A percentile compares a stretch with the other conserved stretches of the same genome.
Conservation (phyloP, 768 basidiomycete genomes). For the Austroboletus festivus region DNA sequence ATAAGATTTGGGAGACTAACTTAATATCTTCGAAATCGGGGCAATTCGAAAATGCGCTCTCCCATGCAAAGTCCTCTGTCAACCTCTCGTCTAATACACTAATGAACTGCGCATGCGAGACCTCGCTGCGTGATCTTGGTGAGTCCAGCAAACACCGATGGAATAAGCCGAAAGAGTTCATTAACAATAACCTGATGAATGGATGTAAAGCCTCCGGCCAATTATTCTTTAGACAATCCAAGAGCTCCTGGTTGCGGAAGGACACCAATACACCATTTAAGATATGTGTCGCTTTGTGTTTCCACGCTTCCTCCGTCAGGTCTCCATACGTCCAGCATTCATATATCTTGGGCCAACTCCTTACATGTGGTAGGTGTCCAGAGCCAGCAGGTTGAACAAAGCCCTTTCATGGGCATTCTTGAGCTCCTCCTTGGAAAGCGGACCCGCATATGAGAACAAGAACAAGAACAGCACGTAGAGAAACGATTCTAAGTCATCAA, state of each 20-base stretch:
- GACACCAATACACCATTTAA: background rate
- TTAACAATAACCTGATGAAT: background rate
- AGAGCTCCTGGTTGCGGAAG: background rate
- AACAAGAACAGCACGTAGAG: slow-evolving; percentile 15
- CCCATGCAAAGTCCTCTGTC: background rate
- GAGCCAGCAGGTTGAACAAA: slow-evolving; percentile 2
- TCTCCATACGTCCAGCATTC: background rate
- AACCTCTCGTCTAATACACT: slow-evolving; percentile 3
- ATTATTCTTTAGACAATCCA: background rate
- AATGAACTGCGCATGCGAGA: slow-evolving; percentile 2
- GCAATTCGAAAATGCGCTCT: background rate
- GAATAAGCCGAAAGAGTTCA: background rate
- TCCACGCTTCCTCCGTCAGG: background rate
- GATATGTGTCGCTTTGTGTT: background rate
- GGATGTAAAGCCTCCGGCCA: background rate
- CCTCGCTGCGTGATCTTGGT: background rate
- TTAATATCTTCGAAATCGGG: background rate
- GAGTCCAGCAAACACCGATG: background rate
- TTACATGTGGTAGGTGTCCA: background rate
- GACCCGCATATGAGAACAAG: slow-evolving; percentile 9
- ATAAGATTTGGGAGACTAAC: too few relatives aligned
- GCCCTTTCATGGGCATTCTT: background rate
- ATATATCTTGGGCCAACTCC: slow-evolving; percentile 3
- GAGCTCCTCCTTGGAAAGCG: background rate
- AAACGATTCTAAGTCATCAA: slow-evolving; percentile 17